Percentiles rank a stretch among this genome's conserved stretches.
Conservation (phyloP, 768 basidiomycete genomes). For the Suillus bovinus region DNA sequence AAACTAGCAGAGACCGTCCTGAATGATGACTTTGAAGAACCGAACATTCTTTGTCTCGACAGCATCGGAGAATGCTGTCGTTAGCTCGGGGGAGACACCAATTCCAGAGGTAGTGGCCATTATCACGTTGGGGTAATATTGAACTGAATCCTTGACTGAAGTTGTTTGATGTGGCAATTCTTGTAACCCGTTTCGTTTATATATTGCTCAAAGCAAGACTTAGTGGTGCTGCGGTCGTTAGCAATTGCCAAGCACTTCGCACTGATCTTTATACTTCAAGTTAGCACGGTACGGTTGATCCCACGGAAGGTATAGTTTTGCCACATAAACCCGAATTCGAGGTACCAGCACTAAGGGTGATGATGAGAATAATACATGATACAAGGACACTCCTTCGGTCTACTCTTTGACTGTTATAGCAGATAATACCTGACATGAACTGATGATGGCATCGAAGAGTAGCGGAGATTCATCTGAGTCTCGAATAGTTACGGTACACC, state of each 20-base stretch:
- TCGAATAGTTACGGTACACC: too few species aligned
- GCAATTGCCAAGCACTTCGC: not conserved
- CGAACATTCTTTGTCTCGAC: conserved; percentile 51
- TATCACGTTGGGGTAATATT: not conserved
- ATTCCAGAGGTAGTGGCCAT: conserved; percentile 84
- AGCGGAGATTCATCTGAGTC: too few species aligned
- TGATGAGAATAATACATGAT: too few species aligned
- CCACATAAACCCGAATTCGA: too few species aligned
- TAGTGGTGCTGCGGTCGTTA: not conserved
- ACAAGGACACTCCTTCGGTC: too few species aligned
- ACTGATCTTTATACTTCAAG: not conserved
- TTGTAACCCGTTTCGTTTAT: not conserved
- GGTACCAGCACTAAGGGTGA: too few species aligned
- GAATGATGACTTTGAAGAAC: conserved; percentile 78
- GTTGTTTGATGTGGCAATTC: not conserved
- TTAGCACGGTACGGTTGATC: too few species aligned
- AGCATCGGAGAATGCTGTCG: conserved; percentile 57
- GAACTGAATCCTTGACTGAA: not conserved
- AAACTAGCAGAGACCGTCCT: conserved; percentile 56
- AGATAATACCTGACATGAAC: too few species aligned
- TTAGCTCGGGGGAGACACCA: conserved; percentile 56
- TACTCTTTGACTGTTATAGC: too few species aligned
- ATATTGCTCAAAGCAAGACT: not conserved
- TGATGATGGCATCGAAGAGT: too few species aligned
- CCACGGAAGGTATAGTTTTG: too few species aligned